Evolutionary conservation across 1,284 basidiomycete species (phyloP).

Genomic region (Limonomyces culmigenus): DNA sequence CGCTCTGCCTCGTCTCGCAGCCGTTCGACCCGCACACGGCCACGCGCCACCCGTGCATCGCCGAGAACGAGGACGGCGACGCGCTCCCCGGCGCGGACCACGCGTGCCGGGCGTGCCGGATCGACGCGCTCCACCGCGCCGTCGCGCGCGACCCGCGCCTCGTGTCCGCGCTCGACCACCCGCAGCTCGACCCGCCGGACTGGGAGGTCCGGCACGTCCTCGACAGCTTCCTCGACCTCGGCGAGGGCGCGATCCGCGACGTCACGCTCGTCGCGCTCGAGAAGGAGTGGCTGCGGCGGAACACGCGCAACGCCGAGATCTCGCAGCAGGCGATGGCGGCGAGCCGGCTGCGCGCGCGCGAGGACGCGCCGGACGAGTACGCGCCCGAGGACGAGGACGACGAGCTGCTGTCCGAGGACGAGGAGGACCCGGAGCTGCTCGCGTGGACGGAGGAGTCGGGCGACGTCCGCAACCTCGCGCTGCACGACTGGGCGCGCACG

Average conservation of each 20-base stretch:
- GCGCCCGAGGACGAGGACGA: constrained; percentile 18
- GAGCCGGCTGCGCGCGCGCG: constrained; percentile 22
- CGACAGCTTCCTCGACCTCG: constrained; percentile 50
- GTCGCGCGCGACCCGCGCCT: constrained; percentile 37
- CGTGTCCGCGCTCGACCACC: constrained; percentile 22
- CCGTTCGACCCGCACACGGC: constrained; percentile 23
- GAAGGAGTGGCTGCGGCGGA: constrained; percentile 46
- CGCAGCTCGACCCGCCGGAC: constrained; percentile 25
- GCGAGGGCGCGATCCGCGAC: constrained; percentile 48
- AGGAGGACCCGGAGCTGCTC: constrained; percentile 41
- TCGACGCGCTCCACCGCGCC: constrained; percentile 33
- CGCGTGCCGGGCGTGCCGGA: constrained; percentile 46
- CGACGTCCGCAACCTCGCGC: constrained; percentile 42
- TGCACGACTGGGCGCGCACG: constrained; percentile 55
- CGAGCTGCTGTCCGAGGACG: constrained; percentile 29
- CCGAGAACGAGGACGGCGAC: constrained; percentile 56
- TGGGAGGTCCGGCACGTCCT: constrained; percentile 50
- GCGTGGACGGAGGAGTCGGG: constrained; percentile 41
- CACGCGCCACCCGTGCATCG: constrained; percentile 25
- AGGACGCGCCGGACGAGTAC: constrained; percentile 19
- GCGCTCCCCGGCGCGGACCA: constrained; percentile 45
- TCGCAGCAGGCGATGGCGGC: constrained; percentile 50
- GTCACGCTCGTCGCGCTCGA: constrained; percentile 45
- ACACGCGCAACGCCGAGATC: constrained; percentile 48
- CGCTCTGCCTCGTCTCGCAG: constrained; percentile 40